These are phyloP conservation scores for Zygnema circumcarinatum DNA, from an alignment of 139 green algal genomes.

Conservation along the genomic window DNA sequence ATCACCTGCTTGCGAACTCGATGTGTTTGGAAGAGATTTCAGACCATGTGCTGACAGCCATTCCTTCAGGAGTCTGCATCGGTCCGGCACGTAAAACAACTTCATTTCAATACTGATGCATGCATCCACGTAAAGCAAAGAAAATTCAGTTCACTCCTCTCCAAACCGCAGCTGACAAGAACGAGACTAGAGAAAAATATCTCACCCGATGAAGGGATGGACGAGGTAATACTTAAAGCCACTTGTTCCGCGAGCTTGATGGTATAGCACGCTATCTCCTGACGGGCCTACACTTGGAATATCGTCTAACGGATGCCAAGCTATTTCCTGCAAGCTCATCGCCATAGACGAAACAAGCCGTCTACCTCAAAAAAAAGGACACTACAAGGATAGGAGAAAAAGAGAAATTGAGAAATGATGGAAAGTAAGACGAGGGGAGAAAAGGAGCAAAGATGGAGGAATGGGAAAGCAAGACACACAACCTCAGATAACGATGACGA, in stretches of 20 bases:
- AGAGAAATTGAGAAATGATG: constrained; percentile 8
- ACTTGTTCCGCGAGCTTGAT: constrained; percentile 7
- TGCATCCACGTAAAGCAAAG: not conserved
- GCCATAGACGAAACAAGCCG: too few species aligned
- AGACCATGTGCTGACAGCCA: too few species aligned
- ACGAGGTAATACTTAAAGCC: constrained; percentile 56
- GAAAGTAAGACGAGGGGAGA: not conserved
- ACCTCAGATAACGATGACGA: not conserved
- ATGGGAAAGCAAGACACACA: not conserved
- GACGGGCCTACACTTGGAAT: constrained; percentile 18
- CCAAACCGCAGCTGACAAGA: not conserved
- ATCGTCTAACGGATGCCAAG: constrained; percentile 49
- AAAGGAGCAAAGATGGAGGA: not conserved
- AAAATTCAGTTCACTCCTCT: not conserved
- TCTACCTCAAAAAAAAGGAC: too few species aligned
- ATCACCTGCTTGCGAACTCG: too few species aligned
- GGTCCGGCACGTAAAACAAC: too few species aligned
- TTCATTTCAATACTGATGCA: not conserved
- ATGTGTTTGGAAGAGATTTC: too few species aligned
- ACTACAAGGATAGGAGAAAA: too few species aligned
- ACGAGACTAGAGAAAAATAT: not conserved
- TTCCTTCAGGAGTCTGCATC: too few species aligned
- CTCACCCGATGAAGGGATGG: constrained; percentile 47
- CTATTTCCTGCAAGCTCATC: too few species aligned
- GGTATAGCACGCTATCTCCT: constrained; percentile 12